Evolutionary conservation across 2,329 filamentous ascomycete genomes (phyloP), one percentile per base, ranked within the genome.

Genomic region (Coleophoma cylindrospora): DNA sequence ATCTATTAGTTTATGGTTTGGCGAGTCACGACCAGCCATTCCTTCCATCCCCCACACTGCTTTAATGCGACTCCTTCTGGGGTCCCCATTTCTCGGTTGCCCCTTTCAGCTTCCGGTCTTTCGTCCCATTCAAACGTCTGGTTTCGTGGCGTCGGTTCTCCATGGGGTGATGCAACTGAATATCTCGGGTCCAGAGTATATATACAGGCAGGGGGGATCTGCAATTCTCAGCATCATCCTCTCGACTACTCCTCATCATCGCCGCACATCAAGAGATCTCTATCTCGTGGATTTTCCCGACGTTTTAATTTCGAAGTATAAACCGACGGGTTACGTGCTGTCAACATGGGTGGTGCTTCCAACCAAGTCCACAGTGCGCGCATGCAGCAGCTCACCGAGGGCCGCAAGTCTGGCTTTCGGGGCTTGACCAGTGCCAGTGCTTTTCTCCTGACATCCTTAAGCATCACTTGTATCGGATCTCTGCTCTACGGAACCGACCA

Each of bases 401-500:
- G 47, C 47, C 38, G 38, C 19, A 49, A 37, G 17, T 33, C 15
- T 13, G 47, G 38, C 22, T 44, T 49, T 44, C 47, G 27, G 12
- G 47, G 47, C 11, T 32, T 49, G n/a, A 27, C 43, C 13, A 27
- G 37, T 8, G 47, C 47, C 22, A 44, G 43, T 21, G 38, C 38
- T 9, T 44, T 44, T 22, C 32, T 49, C n/a, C 47, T 49, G 13
- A 34, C 43, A 3, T 19, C 43, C 7, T 47, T 36, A 15, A 32
- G 67, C 61, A 69, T 70, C 50, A 67, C 67, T 7, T 68, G 66
- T 3, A 57, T 70, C 1, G 68, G 68, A 15, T 67, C 67, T 6
- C 52, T 70, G 11, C 57, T 70, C 2, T 70, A 73, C 37, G 72
- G 72, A 12, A 73, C 73, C 57, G 72, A 74, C 50, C 71, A 68